Conservation (phyloP, 805 yeast genomes). For the Spathaspora arborariae region DNA sequence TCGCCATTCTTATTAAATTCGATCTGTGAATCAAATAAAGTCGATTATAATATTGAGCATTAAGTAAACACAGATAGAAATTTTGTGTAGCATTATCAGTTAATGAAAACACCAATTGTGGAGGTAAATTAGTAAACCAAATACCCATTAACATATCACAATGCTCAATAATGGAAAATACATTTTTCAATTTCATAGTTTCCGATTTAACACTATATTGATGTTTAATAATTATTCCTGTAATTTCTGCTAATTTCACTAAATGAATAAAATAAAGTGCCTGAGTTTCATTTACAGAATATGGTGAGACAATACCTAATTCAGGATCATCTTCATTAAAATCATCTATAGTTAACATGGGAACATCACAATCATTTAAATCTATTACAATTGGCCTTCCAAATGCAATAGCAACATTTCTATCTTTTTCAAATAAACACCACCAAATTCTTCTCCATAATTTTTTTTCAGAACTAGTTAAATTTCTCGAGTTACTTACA, state of each 20-base stretch:
- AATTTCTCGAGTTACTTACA: conserved; percentile 36
- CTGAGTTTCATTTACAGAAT: conserved; percentile 45
- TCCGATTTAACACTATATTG: conserved; percentile 72
- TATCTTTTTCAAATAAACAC: conserved; percentile 69
- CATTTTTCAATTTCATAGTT: conserved; percentile 41
- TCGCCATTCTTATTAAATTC: conserved; percentile 52
- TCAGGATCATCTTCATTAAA: conserved; percentile 48
- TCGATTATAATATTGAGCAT: conserved; percentile 70
- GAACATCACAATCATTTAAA: conserved; percentile 71
- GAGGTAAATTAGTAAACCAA: conserved; percentile 69
- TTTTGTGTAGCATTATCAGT: conserved; percentile 51
- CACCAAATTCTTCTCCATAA: conserved; percentile 73
- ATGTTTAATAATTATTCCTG: conserved; percentile 63
- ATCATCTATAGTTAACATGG: conserved; percentile 66
- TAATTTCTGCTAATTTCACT: conserved; percentile 65
- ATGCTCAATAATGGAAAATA: conserved; percentile 50
- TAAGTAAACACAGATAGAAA: conserved; percentile 54
- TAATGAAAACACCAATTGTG: conserved; percentile 58
- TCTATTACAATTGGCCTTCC: conserved; percentile 71
- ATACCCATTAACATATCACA: conserved; percentile 75
- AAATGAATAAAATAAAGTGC: conserved; percentile 58
- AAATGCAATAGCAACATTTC: conserved; percentile 65
- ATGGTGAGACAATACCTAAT: conserved; percentile 30
- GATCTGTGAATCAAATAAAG: conserved; percentile 69
- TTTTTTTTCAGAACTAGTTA: conserved; percentile 39